Percentiles rank a stretch among this genome's conserved stretches.
phyloP scores from a whole-genome alignment of 1,139 yeast species.

The Arxiozyma heterogenica region DNA sequence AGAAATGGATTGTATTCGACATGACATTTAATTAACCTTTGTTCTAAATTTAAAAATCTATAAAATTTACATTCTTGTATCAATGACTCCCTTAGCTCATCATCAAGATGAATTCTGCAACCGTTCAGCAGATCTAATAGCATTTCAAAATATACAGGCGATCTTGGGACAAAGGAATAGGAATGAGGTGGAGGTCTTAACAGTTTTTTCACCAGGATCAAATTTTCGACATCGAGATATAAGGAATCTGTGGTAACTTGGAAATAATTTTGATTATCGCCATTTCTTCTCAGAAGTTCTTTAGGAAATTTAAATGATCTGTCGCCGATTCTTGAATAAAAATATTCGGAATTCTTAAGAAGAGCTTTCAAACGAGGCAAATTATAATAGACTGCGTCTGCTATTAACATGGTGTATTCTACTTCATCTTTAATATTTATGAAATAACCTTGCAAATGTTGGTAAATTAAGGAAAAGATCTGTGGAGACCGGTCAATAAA shows the following conservation, averaged over 20 bases:
- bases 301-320: slow-evolving; percentile 51
- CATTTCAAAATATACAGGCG: slow-evolving; percentile 52
- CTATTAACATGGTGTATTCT: slow-evolving; percentile 51
- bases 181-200: slow-evolving; percentile 72
- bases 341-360: slow-evolving; percentile 44
- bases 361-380: slow-evolving; percentile 46
- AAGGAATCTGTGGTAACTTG: slow-evolving; percentile 49
- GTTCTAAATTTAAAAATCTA: slow-evolving; percentile 67
- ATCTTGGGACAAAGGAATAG: slow-evolving; percentile 42
- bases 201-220: slow-evolving; percentile 36
- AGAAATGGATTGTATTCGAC: slow-evolving; percentile 46
- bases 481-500: slow-evolving; percentile 71
- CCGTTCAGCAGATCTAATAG: slow-evolving; percentile 52
- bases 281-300: slow-evolving; percentile 43
- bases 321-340: slow-evolving; percentile 56
- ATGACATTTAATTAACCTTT: slow-evolving; percentile 47
- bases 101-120: slow-evolving; percentile 41
- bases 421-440: slow-evolving; percentile 49
- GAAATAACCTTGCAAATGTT: slow-evolving; percentile 73
- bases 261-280: slow-evolving; percentile 73
- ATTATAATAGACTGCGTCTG: slow-evolving; percentile 70
- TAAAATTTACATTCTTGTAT: slow-evolving; percentile 68
- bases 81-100: slow-evolving; percentile 45
- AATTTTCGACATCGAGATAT: slow-evolving; percentile 38
- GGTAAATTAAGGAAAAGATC: slow-evolving; percentile 55